Percentiles rank a stretch among this genome's conserved stretches.
These are phyloP conservation scores for Carpinus viminea DNA, from an alignment of 306 rosid genomes.

Conservation along the genomic window DNA sequence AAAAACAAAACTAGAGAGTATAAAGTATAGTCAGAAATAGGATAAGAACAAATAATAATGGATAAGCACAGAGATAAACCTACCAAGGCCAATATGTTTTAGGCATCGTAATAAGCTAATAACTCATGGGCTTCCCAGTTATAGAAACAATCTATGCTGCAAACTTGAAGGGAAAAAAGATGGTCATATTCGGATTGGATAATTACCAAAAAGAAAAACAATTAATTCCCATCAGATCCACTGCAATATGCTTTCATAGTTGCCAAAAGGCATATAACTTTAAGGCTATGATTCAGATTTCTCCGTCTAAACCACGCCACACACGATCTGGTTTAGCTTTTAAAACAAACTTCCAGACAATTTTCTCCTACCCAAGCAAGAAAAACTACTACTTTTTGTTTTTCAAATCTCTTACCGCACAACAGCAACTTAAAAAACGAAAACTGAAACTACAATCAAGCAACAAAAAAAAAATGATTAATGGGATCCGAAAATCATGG, in stretches of 20 bases:
- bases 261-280: not conserved
- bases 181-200: not conserved
- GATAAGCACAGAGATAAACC: conserved; percentile 1
- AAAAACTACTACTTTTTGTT: not conserved
- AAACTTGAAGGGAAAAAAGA: not conserved
- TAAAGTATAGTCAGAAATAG: not conserved
- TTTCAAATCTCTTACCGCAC: not conserved
- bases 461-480: not conserved
- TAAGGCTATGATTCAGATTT: conserved; percentile 4
- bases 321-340: conserved; percentile 16
- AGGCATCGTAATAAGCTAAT: not conserved
- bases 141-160: not conserved
- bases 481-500: not conserved
- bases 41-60: not conserved
- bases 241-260: not conserved
- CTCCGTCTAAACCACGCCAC: conserved; percentile 29
- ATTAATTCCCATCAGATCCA: not conserved
- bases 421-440: not conserved
- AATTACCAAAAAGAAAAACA: not conserved
- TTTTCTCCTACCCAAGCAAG: conserved; percentile 6
- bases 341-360: not conserved
- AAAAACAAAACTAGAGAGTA: not conserved
- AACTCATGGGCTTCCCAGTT: not conserved
- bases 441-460: not conserved
- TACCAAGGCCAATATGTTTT: not conserved